Base-by-base conservation (phyloP, 148 eudicot genomes). In the Diospyros kaki region DNA sequence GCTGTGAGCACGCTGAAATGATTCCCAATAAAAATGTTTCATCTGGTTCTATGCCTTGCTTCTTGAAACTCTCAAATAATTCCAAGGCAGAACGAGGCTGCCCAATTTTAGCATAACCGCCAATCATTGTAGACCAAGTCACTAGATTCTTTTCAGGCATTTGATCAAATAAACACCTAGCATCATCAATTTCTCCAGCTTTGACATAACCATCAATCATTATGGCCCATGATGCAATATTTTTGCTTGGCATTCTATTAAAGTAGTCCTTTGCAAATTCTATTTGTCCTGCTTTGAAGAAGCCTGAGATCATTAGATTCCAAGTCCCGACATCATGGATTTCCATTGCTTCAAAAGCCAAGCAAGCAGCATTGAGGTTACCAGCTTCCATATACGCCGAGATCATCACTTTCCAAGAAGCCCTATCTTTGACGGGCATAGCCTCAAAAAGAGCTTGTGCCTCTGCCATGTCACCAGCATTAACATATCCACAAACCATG, bases 351-450 rank as follows among this genome's bases (percentile, higher is more conserved):
- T 83, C 80, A 73, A 79, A 76, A 39, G 77, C 12, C 61, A 68
- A 7, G 4, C 42, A 6, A 72, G 82, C 82, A 68, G 60, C 71
- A 44, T 55, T 72, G 42, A 76, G 9, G 42, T 83, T 63, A n/a
- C 77, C 64, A 2, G 18, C 70, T 13, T 71, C 74, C 41, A 78
- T 41, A 56, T 75, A 78, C 61, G 81, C 81, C 38, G 81, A 78
- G 46, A 82, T n/a, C 81, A 78, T 82, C n/a, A 78, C 73, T 65
- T 82, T 78, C 81, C 84, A 78, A 15, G 78, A 71, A n/a, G 84
- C 81, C 69, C 74, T 64, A 58, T 82, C 84, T 72, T 78, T 82
- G 4, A 18, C 43, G 42, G 84, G 79, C 84, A 82, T 82, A 15
- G 72, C 76, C 41, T 78, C 79, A 53, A 78, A 81, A 41, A 81